Evolutionary conservation across 768 basidiomycete species (phyloP), one percentile per base, ranked within the genome.

Genomic region (Lactarius tabidus): DNA sequence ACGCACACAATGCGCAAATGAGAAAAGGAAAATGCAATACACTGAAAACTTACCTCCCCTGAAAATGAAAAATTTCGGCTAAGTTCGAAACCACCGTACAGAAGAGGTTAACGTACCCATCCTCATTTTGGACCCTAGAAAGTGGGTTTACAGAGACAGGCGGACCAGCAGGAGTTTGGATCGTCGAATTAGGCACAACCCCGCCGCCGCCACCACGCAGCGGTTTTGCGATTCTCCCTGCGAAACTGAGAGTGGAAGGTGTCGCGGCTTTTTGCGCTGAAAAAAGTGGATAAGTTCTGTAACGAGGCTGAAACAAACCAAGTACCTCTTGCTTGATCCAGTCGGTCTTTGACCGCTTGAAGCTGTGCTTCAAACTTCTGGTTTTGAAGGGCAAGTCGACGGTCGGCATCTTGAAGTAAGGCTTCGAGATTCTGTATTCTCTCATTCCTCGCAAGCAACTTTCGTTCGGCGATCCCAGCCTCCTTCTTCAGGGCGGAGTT

Each of bases 401-500:
- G 89, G 78, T 98, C 95, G 52, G 96, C 93, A 71, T 95, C 94
- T 72, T 94, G 94, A 33, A 98, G 82, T 41, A 97, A 79, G 3
- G 89, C 86, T 76, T 99, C 97, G 67, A 99, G 82, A 77, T 94
- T 96, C 79, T 95, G 91, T 79, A 99, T 98, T 71, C 97, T 89
- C 76, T 98, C 97, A 73, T 98, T 98, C 63, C 97, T 88, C 41
- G 95, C 94, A 70, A 97, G 83, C 31, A 99, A 79, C 78, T 98
- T 98, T 71, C 95, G 90, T 77, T 99, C 97, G 61, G 96, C 93
- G 70, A 96, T 91, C 26, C 93, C 94, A 36, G 94, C 91, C 77
- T 98, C 97, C 79, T 96, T 98, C 85, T 98, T 98, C 70, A 99
- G 80, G 15, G 90, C 85, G 15, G 94, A 91, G 78, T 98, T 98